A percentile compares a stretch with the other conserved stretches of the same genome.
These are phyloP conservation scores for Rhynchospora breviuscula DNA, from an alignment of 176 grass and related monocot genomes.

Conservation along the genomic window DNA sequence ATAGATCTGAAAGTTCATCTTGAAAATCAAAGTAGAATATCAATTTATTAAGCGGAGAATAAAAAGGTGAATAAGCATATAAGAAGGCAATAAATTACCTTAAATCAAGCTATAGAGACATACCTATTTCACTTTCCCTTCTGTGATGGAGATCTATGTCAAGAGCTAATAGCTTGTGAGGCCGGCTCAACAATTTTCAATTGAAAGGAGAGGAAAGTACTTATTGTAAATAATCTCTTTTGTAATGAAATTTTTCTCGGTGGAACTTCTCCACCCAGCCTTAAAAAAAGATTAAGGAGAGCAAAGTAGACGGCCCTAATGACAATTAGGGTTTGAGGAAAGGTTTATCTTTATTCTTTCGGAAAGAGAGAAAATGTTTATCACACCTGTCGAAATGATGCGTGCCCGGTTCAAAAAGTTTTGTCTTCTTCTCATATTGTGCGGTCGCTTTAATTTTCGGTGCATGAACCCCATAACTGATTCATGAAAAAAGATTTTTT, in stretches of 20 bases:
- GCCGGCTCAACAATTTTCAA: background rate
- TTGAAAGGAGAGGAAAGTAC: background rate
- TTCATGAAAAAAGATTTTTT: background rate
- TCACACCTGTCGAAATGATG: background rate
- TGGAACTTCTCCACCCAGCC: too few relatives aligned
- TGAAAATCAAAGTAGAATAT: background rate
- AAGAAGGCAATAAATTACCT: background rate
- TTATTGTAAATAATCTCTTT: too few relatives aligned
- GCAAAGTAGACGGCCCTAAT: background rate
- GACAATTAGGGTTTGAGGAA: background rate
- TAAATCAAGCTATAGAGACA: background rate
- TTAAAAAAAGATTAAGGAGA: background rate
- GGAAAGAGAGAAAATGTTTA: background rate
- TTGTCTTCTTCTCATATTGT: background rate
- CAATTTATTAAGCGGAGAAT: background rate
- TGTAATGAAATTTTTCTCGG: too few relatives aligned
- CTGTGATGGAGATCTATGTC: background rate
- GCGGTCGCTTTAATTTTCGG: background rate
- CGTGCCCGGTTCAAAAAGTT: background rate
- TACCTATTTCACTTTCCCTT: background rate
- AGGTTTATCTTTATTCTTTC: background rate
- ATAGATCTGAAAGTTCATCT: background rate
- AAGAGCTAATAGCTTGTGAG: background rate
- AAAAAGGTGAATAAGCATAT: background rate
- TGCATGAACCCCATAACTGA: background rate